Evolutionary conservation across 2,329 filamentous ascomycete species (phyloP).

Genomic region (Aspergillus chevalieri): DNA sequence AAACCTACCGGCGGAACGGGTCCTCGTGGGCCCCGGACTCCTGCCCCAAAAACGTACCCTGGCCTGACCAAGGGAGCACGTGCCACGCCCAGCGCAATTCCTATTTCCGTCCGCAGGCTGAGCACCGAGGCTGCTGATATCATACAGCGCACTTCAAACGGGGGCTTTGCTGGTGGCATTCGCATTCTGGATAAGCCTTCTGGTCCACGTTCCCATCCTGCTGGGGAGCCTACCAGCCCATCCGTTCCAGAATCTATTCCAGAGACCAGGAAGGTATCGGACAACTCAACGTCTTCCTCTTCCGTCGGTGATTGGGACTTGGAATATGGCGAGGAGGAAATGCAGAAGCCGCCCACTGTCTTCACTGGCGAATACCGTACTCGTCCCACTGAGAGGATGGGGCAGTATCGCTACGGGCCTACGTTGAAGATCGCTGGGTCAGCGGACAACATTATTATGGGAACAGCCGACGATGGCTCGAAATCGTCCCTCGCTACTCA

Average conservation of each 20-base stretch:
- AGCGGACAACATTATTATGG: conserved; percentile 24
- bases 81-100: conserved; percentile 9
- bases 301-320: conserved; percentile 7
- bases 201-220: conserved; percentile 5
- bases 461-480: conserved; percentile 3
- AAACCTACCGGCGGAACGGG: neutral
- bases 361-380: conserved; percentile 21
- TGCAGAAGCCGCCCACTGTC: conserved; percentile 21
- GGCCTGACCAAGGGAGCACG: conserved; percentile 7
- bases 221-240: neutral
- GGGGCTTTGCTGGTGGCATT: conserved; percentile 2
- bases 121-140: conserved; percentile 3
- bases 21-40: conserved; percentile 3
- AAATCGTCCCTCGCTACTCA: neutral
- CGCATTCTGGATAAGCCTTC: conserved; percentile 6
- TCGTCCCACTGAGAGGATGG: conserved; percentile 4
- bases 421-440: conserved; percentile 20
- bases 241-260: neutral
- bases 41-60: conserved; percentile 2
- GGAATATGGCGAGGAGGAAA: conserved; percentile 26
- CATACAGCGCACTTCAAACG: neutral
- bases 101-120: conserved; percentile 6
- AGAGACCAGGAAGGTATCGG: neutral
- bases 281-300: conserved; percentile 4
- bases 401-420: conserved; percentile 13